These are phyloP conservation scores for Botryotinia convoluta DNA, from an alignment of 2,329 filamentous ascomycete genomes.

Conservation along the genomic window DNA sequence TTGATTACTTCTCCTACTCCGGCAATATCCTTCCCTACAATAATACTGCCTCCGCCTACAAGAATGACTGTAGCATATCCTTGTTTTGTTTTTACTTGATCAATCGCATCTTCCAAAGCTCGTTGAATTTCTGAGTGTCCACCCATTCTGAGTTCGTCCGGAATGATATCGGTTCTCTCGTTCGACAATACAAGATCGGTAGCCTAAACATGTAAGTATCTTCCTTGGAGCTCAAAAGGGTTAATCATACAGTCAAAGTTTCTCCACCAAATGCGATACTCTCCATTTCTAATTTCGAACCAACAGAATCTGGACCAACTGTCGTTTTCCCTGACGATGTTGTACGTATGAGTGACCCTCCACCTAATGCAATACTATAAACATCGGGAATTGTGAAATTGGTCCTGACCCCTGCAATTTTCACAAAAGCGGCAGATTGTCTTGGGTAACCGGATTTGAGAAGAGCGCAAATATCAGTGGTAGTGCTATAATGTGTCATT, in stretches of 20 bases:
- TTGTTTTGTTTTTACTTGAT: slow-evolving; percentile 55
- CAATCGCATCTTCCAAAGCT: slow-evolving; percentile 53
- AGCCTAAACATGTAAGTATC: slow-evolving; percentile 41
- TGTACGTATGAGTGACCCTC: slow-evolving; percentile 47
- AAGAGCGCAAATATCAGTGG: slow-evolving; percentile 57
- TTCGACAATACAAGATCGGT: slow-evolving; percentile 30
- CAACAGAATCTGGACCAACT: slow-evolving; percentile 58
- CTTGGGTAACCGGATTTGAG: slow-evolving; percentile 58
- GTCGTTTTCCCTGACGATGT: slow-evolving; percentile 46
- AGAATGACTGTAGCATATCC: slow-evolving; percentile 52
- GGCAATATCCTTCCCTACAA: slow-evolving; percentile 45
- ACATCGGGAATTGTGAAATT: slow-evolving; percentile 59
- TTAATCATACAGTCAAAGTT: slow-evolving; percentile 49
- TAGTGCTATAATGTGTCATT: slow-evolving; percentile 45
- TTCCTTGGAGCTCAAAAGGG: slow-evolving; percentile 26
- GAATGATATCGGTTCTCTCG: slow-evolving; percentile 17
- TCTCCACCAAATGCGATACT: slow-evolving; percentile 53
- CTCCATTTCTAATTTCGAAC: slow-evolving; percentile 48
- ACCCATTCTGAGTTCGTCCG: slow-evolving; percentile 21
- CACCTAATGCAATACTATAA: slow-evolving; percentile 55
- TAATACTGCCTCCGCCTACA: slow-evolving; percentile 56
- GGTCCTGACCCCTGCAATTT: slow-evolving; percentile 57
- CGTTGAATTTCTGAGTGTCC: slow-evolving; percentile 34
- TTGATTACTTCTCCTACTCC: slow-evolving; percentile 51
- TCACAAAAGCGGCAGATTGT: slow-evolving; percentile 56